These are phyloP conservation scores for Diplodia corticola DNA, from an alignment of 2,329 filamentous ascomycete species.

Conservation along the genomic window DNA sequence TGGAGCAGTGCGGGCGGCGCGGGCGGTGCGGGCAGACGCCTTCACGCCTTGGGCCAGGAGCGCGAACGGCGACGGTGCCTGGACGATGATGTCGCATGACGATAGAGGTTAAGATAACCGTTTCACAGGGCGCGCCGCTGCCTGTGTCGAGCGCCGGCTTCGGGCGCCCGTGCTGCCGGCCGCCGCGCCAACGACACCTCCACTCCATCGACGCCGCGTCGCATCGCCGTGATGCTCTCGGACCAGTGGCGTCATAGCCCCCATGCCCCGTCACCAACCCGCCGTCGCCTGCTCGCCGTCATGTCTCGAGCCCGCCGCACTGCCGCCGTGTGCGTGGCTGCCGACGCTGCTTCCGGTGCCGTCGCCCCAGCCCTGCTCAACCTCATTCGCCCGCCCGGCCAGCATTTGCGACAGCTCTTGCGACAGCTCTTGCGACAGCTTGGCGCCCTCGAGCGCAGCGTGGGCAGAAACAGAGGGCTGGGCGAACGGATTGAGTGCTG, in stretches of 20 bases:
- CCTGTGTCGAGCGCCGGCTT: not conserved
- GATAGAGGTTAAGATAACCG: slow-evolving; percentile 14
- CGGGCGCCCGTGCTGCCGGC: not conserved
- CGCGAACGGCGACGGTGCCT: not conserved
- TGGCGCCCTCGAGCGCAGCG: no score
- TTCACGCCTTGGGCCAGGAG: not conserved
- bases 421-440: not conserved
- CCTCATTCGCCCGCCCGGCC: not conserved
- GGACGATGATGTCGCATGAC: not conserved
- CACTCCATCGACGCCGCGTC: not conserved
- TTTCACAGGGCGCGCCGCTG: slow-evolving; percentile 5
- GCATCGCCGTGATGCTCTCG: not conserved
- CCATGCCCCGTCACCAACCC: not conserved
- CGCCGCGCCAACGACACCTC: not conserved
- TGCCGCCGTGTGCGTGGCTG: not conserved
- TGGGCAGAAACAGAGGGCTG: no score
- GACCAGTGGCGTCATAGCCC: slow-evolving; percentile 2
- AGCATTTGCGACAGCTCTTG: not conserved
- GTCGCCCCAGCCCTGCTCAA: not conserved
- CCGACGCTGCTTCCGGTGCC: not conserved
- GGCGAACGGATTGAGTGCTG: not conserved
- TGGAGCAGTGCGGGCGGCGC: no score
- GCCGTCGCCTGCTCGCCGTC: not conserved
- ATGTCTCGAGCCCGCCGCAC: no score
- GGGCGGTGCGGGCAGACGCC: no score